Percentiles rank a stretch among this genome's conserved stretches.
Conservation (phyloP, 768 basidiomycete genomes). For the Lactarius hengduanensis region DNA sequence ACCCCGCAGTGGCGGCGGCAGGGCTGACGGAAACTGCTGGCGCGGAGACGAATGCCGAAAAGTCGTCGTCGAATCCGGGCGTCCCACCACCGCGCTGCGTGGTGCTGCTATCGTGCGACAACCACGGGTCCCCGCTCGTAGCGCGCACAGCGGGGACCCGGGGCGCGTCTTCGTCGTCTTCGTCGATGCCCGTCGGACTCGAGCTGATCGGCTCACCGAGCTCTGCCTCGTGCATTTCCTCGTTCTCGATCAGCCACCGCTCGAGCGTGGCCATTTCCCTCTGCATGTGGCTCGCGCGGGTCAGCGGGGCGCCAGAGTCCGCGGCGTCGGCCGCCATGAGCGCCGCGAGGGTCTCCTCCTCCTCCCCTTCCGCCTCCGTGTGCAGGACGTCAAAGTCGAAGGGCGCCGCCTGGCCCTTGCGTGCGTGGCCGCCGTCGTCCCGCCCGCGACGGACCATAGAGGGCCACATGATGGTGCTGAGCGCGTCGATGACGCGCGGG, state of each 20-base stretch:
- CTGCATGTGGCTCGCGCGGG: constrained; percentile 36
- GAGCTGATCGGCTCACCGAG: constrained; percentile 2
- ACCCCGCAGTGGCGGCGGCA: constrained; percentile 8
- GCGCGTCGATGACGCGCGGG: constrained; percentile 69
- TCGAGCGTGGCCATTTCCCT: constrained; percentile 59
- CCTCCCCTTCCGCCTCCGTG: constrained; percentile 35
- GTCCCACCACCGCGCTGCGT: constrained; percentile 5
- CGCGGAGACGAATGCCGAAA: constrained; percentile 72
- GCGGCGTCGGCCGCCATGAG: constrained; percentile 34
- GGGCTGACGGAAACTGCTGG: constrained; percentile 30
- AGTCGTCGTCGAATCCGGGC: constrained; percentile 75
- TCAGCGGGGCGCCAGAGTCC: constrained; percentile 24
- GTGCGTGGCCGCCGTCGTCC: constrained; percentile 32
- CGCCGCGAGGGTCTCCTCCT: constrained; percentile 40
- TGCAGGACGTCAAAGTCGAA: constrained; percentile 28
- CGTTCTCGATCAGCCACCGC: constrained; percentile 59
- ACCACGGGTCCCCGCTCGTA: constrained; percentile 29
- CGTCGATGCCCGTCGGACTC: not conserved
- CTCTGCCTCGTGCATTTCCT: constrained; percentile 34
- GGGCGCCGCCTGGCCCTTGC: constrained; percentile 35
- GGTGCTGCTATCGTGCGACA: not conserved
- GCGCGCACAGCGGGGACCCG: not conserved
- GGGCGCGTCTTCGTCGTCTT: constrained; percentile 9
- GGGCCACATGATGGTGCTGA: constrained; percentile 89
- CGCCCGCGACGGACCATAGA: constrained; percentile 53